Percentiles rank a stretch among this genome's conserved stretches.
phyloP scores from a whole-genome alignment of 441 rosid genomes.

The Syzygium malaccense region DNA sequence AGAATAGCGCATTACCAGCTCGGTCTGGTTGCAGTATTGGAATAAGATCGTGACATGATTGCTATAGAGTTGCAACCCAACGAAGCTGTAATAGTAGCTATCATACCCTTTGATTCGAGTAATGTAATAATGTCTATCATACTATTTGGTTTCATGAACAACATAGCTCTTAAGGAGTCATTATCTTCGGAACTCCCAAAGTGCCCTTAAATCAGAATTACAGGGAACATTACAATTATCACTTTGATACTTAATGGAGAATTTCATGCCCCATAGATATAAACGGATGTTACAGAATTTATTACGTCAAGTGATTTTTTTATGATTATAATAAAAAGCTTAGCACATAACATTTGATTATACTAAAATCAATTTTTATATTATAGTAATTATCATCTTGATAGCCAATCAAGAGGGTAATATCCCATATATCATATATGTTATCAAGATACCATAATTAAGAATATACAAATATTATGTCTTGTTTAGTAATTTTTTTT shows the following conservation, averaged over 20 bases:
- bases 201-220: not conserved
- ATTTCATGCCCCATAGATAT: not conserved
- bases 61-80: not conserved
- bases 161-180: not conserved
- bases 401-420: no score
- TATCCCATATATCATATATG: no score
- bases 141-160: not conserved
- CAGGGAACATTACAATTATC: not conserved
- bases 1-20: no score
- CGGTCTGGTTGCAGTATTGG: not conserved
- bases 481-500: not conserved
- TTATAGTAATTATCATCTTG: no score
- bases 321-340: not conserved
- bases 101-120: not conserved
- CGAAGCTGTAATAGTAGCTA: not conserved
- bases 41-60: not conserved
- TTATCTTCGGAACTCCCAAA: not conserved
- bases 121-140: not conserved
- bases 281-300: not conserved
- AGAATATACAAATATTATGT: no score
- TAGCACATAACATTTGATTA: not conserved
- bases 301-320: not conserved
- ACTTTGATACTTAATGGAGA: not conserved
- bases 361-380: not conserved
- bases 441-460: no score